phyloP scores from a whole-genome alignment of 2,329 filamentous ascomycete genomes.

The Hansfordia pulvinata region DNA sequence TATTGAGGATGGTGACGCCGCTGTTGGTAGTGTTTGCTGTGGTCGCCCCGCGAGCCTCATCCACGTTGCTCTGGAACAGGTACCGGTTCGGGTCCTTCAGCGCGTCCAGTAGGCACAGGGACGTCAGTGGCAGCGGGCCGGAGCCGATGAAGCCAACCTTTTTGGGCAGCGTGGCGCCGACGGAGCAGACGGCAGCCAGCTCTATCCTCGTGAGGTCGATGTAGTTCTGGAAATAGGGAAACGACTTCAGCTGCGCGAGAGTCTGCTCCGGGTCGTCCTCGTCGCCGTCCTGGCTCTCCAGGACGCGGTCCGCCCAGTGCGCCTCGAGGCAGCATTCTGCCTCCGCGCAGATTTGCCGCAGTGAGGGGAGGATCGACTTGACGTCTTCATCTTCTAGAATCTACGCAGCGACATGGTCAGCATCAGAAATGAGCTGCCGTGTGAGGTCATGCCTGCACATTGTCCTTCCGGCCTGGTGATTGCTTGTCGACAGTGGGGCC shows the following conservation, averaged over 20 bases:
- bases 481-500: too few species aligned
- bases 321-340: slow-evolving; percentile 30
- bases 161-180: slow-evolving; percentile 12
- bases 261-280: too few species aligned
- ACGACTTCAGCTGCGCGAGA: slow-evolving; percentile 18
- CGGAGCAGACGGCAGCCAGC: slow-evolving; percentile 23
- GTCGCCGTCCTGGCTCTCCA: slow-evolving; percentile 3
- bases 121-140: slow-evolving; percentile 33
- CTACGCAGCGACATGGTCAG: too few species aligned
- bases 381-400: slow-evolving; percentile 19
- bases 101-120: slow-evolving; percentile 24
- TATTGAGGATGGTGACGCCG: slow-evolving; percentile 19
- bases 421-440: too few species aligned
- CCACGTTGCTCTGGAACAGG: too few species aligned
- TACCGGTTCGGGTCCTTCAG: too few species aligned
- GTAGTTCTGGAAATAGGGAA: slow-evolving; percentile 37
- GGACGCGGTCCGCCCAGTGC: slow-evolving; percentile 25
- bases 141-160: slow-evolving; percentile 34
- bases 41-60: too few species aligned
- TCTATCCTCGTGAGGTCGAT: slow-evolving; percentile 31
- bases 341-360: slow-evolving; percentile 25
- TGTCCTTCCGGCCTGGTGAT: too few species aligned
- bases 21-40: too few species aligned
- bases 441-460: too few species aligned
- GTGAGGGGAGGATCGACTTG: slow-evolving; percentile 16